phyloP scores from a whole-genome alignment of 139 green algal genomes.

The Closterium sp. region DNA sequence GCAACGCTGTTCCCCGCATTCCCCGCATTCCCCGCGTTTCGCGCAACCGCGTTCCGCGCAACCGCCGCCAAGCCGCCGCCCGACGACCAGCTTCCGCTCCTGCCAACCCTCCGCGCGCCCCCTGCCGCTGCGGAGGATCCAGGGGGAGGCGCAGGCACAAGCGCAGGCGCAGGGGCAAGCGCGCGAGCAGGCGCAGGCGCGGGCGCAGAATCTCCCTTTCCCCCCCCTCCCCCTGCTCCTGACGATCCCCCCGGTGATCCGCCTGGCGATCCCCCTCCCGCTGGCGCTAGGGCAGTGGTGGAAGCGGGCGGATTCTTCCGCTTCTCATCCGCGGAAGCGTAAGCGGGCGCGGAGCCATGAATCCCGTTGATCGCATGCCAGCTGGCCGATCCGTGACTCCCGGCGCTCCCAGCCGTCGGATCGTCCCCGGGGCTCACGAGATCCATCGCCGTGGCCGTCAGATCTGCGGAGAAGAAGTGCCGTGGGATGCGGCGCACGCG shows the following conservation, averaged over 20 bases:
- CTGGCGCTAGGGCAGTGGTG: neutral
- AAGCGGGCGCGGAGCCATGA: neutral
- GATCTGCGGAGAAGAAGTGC: neutral
- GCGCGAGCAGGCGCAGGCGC: neutral
- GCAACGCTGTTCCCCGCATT: too few species aligned
- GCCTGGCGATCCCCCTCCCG: neutral
- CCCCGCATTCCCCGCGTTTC: too few species aligned
- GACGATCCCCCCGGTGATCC: too few species aligned
- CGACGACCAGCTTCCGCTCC: neutral
- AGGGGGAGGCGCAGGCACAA: neutral
- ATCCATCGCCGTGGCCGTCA: neutral
- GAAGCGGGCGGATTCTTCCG: too few species aligned
- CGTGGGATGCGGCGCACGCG: neutral
- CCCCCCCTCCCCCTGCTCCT: too few species aligned
- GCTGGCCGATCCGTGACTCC: neutral
- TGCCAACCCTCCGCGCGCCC: neutral
- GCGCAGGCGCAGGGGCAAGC: neutral
- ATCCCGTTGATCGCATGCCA: neutral
- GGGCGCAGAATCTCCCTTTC: neutral
- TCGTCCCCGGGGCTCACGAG: neutral
- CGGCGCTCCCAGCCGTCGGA: neutral
- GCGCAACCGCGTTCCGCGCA: neutral
- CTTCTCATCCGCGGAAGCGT: too few species aligned
- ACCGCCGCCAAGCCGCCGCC: neutral
- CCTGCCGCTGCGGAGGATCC: neutral